Percentiles rank a stretch among this genome's conserved stretches.
These are phyloP conservation scores for Mycena chlorophos DNA, from an alignment of 768 basidiomycete genomes.

Conservation along the genomic window DNA sequence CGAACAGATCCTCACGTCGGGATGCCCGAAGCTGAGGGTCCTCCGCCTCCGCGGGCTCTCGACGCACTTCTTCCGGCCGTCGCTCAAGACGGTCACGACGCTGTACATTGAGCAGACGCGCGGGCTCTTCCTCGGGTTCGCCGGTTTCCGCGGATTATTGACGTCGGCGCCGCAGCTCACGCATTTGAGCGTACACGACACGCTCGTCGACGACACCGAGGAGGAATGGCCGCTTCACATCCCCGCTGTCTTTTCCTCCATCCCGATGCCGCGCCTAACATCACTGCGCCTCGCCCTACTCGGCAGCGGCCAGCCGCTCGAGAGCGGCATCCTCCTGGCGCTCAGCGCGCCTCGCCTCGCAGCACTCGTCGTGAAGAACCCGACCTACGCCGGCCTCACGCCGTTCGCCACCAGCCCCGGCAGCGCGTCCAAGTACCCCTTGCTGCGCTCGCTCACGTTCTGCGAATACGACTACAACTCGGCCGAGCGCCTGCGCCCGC, in stretches of 20 bases:
- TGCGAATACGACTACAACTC: conserved; percentile 37
- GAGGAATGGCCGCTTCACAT: conserved; percentile 28
- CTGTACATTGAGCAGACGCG: conserved; percentile 49
- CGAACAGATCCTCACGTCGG: conserved; percentile 30
- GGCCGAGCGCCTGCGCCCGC: conserved; percentile 7
- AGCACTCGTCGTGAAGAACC: conserved; percentile 43
- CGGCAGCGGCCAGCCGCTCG: conserved; percentile 32
- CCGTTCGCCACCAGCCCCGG: conserved; percentile 30
- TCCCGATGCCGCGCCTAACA: conserved; percentile 36
- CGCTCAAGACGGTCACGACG: conserved; percentile 34
- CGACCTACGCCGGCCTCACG: conserved; percentile 44
- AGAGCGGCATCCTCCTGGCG: conserved; percentile 38
- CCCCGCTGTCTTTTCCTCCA: conserved; percentile 9
- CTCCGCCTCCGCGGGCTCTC: conserved; percentile 48
- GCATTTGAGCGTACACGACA: conserved; percentile 39
- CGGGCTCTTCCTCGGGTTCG: conserved; percentile 35
- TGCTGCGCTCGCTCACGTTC: conserved; percentile 39
- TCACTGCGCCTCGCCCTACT: conserved; percentile 45
- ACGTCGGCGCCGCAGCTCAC: background rate
- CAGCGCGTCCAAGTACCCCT: conserved; percentile 30
- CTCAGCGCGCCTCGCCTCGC: conserved; percentile 41
- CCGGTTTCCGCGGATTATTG: conserved; percentile 37
- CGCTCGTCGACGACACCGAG: conserved; percentile 33
- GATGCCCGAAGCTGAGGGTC: conserved; percentile 35
- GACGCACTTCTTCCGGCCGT: conserved; percentile 40